phyloP scores from a whole-genome alignment of 495 filamentous ascomycete genomes.

The Hypoxylon trugodes region DNA sequence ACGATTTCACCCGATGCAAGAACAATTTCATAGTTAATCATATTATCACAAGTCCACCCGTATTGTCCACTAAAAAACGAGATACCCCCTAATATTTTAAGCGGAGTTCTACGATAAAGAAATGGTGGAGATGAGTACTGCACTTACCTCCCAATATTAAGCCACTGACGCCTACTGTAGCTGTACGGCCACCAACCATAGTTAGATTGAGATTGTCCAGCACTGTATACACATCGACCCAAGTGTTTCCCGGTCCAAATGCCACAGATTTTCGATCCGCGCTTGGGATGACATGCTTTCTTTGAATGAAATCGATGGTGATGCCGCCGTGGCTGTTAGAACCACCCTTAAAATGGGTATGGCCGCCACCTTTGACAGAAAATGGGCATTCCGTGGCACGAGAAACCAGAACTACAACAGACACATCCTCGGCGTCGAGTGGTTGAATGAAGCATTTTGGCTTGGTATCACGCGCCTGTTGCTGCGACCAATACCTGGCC shows the following conservation, averaged over 20 bases:
- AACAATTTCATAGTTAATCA: constrained; percentile 56
- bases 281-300: constrained; percentile 46
- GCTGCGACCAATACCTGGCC: constrained; percentile 32
- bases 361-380: constrained; percentile 48
- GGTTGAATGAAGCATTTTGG: constrained; percentile 50
- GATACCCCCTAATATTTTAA: constrained; percentile 44
- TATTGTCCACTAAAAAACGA: constrained; percentile 56
- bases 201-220: constrained; percentile 51
- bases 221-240: constrained; percentile 58
- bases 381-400: constrained; percentile 48
- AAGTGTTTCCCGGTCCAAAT: constrained; percentile 52
- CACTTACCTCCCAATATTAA: constrained; percentile 57
- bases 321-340: constrained; percentile 54
- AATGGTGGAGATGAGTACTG: background rate
- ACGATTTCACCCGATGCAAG: constrained; percentile 54
- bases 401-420: constrained; percentile 40
- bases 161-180: constrained; percentile 65
- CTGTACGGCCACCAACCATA: constrained; percentile 60
- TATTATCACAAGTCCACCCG: constrained; percentile 58
- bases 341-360: constrained; percentile 49
- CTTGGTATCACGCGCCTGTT: constrained; percentile 29
- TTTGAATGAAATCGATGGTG: constrained; percentile 54
- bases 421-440: constrained; percentile 42
- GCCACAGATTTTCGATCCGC: constrained; percentile 38
- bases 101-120: background rate